These are phyloP conservation scores for Huntiella abstrusa DNA, from an alignment of 2,329 filamentous ascomycete species.

Conservation along the genomic window DNA sequence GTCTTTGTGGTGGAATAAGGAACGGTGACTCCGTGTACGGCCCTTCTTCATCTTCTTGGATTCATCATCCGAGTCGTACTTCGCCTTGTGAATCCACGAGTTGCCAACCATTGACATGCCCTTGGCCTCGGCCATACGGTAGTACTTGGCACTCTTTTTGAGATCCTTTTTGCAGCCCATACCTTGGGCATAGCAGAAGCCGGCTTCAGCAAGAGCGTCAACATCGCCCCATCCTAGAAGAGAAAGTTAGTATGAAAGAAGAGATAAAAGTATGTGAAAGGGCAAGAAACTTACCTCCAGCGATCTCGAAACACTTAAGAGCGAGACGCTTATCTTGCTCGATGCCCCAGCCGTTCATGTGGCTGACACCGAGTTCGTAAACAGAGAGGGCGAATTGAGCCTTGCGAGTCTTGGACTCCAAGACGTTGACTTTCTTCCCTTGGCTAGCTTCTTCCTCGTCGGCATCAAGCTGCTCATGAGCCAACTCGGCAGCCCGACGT, in stretches of 20 bases:
- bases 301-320: conserved; percentile 88
- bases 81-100: conserved; percentile 96
- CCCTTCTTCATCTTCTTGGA: conserved; percentile 45
- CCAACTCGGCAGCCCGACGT: conserved; percentile 71
- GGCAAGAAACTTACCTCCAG: conserved; percentile 44
- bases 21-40: conserved; percentile 51
- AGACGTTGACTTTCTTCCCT: conserved; percentile 41
- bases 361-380: conserved; percentile 88
- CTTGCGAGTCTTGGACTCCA: conserved; percentile 64
- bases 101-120: conserved; percentile 97
- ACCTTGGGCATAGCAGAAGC: conserved; percentile 89
- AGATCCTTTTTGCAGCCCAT: conserved; percentile 90
- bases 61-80: conserved; percentile 55
- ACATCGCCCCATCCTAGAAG: conserved; percentile 69
- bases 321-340: conserved; percentile 79
- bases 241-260: conserved; percentile 13
- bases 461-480: conserved; percentile 64
- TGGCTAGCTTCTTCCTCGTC: conserved; percentile 51
- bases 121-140: conserved; percentile 75
- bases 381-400: conserved; percentile 90
- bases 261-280: background rate
- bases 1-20: conserved; percentile 42
- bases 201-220: conserved; percentile 83
- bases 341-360: conserved; percentile 97
- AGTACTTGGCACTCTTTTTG: conserved; percentile 82